Percentiles rank a stretch among this genome's conserved stretches.
phyloP scores from a whole-genome alignment of 106 monocot genomes.

The Dendrobium chrysotoxum region DNA sequence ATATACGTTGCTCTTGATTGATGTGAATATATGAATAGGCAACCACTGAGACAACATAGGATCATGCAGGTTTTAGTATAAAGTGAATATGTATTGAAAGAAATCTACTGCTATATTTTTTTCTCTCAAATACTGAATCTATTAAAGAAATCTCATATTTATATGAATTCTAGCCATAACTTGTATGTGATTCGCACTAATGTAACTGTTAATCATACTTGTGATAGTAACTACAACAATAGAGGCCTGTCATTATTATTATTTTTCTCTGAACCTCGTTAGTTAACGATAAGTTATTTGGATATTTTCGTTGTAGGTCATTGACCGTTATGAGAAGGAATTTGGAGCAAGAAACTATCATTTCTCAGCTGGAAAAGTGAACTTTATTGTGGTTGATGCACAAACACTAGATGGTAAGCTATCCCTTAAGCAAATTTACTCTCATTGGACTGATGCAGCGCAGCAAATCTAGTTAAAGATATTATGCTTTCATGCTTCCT shows the following conservation, averaged over 20 bases:
- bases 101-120: neutral
- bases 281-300: neutral
- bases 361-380: slow-evolving; percentile 61
- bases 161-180: neutral
- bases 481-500: neutral
- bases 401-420: slow-evolving; percentile 88
- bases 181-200: neutral
- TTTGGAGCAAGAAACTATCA: slow-evolving; percentile 83
- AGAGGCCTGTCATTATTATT: neutral
- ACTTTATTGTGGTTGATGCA: slow-evolving; percentile 84
- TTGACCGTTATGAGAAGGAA: slow-evolving; percentile 72
- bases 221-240: neutral
- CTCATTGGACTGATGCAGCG: neutral
- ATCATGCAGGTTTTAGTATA: neutral
- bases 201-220: neutral
- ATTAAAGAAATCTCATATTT: neutral
- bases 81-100: neutral
- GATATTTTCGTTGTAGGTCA: slow-evolving; percentile 49
- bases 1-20: neutral
- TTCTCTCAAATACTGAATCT: neutral
- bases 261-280: neutral
- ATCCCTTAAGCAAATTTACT: neutral
- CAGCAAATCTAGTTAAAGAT: neutral
- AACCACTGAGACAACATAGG: neutral
- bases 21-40: neutral